Percentiles rank a stretch among this genome's conserved stretches.
These are phyloP conservation scores for Scenedesmus sp. DNA, from an alignment of 163 green algal genomes.

Conservation along the genomic window DNA sequence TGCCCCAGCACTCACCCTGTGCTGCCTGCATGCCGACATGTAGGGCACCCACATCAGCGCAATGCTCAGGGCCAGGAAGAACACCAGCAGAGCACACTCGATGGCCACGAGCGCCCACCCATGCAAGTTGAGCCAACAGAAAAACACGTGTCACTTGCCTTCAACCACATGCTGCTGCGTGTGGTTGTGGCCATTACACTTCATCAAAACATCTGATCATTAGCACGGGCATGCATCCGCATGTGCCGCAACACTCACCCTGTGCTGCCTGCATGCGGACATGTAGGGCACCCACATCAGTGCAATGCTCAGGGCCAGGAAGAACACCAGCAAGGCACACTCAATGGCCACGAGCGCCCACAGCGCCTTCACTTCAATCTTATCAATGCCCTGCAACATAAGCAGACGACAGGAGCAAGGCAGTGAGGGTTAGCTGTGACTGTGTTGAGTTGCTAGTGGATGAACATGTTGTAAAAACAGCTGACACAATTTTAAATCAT, in stretches of 20 bases:
- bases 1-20: background rate
- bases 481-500: too few species aligned
- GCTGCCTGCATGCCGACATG: conserved; percentile 33
- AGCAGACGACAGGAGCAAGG: background rate
- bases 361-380: conserved; percentile 37
- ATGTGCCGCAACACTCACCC: background rate
- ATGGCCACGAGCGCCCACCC: conserved; percentile 35
- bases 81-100: conserved; percentile 26
- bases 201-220: background rate
- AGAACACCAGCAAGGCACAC: conserved; percentile 25
- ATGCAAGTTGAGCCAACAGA: too few species aligned
- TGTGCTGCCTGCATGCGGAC: conserved; percentile 33
- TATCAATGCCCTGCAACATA: conserved; percentile 5
- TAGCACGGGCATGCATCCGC: too few species aligned
- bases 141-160: background rate
- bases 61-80: conserved; percentile 30
- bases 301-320: conserved; percentile 17
- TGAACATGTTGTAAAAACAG: too few species aligned
- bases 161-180: background rate
- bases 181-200: background rate
- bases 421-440: too few species aligned
- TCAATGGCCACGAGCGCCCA: conserved; percentile 42
- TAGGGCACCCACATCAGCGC: conserved; percentile 50
- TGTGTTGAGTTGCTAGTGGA: too few species aligned
- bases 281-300: conserved; percentile 53